phyloP scores from a whole-genome alignment of 108 stramenopile species.

The Nitzschia sp. region DNA sequence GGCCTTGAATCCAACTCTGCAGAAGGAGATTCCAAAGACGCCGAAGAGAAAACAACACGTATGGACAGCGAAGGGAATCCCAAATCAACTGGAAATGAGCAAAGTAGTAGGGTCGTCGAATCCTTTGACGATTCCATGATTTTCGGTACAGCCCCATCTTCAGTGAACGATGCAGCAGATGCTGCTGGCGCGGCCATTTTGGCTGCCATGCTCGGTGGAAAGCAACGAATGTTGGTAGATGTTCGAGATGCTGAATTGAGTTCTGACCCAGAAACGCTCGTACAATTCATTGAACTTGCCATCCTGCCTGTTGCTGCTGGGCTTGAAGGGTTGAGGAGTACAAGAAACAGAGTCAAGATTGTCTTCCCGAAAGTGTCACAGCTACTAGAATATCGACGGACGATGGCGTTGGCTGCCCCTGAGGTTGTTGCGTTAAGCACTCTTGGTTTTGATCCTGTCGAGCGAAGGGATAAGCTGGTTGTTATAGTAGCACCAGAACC shows the following conservation, averaged over 20 bases:
- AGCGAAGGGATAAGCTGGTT: slow-evolving; percentile 78
- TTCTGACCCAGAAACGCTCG: slow-evolving; percentile 70
- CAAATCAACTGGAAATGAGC: neutral
- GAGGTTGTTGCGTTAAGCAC: slow-evolving; percentile 86
- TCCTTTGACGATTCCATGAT: slow-evolving; percentile 77
- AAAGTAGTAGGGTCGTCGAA: slow-evolving; percentile 19
- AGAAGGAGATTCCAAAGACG: slow-evolving; percentile 2
- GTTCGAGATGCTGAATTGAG: slow-evolving; percentile 89
- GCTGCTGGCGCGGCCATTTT: slow-evolving; percentile 84
- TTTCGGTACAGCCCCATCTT: slow-evolving; percentile 83
- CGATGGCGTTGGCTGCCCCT: slow-evolving; percentile 84
- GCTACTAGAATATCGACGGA: slow-evolving; percentile 71
- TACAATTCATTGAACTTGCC: slow-evolving; percentile 85
- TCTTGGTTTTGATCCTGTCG: slow-evolving; percentile 83
- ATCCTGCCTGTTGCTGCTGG: slow-evolving; percentile 87
- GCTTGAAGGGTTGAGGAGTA: slow-evolving; percentile 66
- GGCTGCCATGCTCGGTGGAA: slow-evolving; percentile 79
- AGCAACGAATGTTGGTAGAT: slow-evolving; percentile 90
- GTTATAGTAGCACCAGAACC: slow-evolving; percentile 85
- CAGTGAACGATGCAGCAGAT: slow-evolving; percentile 86
- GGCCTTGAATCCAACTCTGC: slow-evolving; percentile 49
- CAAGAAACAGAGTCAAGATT: slow-evolving; percentile 84
- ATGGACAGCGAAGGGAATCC: slow-evolving; percentile 1
- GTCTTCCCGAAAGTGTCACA: slow-evolving; percentile 90
- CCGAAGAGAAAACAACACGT: neutral